Evolutionary conservation across 345 rosid species (phyloP).

Genomic region (Gossypium turneri): DNA sequence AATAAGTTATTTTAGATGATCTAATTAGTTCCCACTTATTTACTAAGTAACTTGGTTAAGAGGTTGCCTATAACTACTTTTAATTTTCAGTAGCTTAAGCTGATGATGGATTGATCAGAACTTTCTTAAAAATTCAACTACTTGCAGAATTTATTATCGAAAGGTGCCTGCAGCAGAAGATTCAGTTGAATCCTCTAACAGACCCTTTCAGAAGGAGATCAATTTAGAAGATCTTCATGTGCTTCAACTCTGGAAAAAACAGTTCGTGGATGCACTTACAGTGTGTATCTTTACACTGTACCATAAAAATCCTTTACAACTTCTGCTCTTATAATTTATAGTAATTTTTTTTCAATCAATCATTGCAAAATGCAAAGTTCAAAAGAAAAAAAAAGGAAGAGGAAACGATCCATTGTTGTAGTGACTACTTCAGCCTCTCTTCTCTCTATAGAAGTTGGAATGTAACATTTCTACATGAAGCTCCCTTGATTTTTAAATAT

Average conservation of each 20-base stretch:
- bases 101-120: constrained; percentile 2
- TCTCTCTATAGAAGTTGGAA: constrained; percentile 4
- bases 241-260: constrained; percentile 65
- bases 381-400: neutral
- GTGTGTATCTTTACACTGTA: constrained; percentile 26
- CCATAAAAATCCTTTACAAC: neutral
- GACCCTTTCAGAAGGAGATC: constrained; percentile 26
- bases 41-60: neutral
- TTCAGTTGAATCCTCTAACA: constrained; percentile 37
- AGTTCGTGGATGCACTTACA: constrained; percentile 63
- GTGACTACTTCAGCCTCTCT: neutral
- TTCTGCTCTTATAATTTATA: constrained; percentile 7
- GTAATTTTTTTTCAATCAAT: neutral
- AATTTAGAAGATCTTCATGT: constrained; percentile 23
- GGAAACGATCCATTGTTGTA: neutral
- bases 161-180: constrained; percentile 38
- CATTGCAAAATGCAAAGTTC: neutral
- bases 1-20: neutral
- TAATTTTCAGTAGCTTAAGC: neutral
- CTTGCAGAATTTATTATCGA: constrained; percentile 47
- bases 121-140: constrained; percentile 12
- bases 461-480: neutral
- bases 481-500: neutral
- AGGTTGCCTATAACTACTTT: neutral
- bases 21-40: neutral